Evolutionary conservation across 1,284 basidiomycete species (phyloP).

Genomic region (Porodaedalea pini): DNA sequence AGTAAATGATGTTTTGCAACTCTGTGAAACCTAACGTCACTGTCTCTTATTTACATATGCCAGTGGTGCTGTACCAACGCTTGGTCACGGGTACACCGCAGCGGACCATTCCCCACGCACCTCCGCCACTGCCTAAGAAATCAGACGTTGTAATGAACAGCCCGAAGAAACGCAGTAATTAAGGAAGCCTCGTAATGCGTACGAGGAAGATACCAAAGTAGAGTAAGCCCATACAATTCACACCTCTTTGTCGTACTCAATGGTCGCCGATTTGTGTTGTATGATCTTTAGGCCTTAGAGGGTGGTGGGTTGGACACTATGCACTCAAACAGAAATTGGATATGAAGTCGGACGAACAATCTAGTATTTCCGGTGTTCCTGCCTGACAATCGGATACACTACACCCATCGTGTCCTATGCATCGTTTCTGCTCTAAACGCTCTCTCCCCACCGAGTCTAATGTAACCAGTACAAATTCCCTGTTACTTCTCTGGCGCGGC

Average conservation of each 20-base stretch:
- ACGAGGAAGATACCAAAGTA: not conserved
- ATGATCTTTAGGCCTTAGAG: no score
- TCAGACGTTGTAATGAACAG: not conserved
- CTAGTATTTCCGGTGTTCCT: no score
- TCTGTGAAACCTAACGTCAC: not conserved
- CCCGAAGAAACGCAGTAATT: not conserved
- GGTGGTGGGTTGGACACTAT: no score
- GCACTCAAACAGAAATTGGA: no score
- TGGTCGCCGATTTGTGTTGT: not conserved
- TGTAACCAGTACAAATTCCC: not conserved
- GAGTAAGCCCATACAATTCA: not conserved
- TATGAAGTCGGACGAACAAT: no score
- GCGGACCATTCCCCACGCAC: constrained; percentile 26
- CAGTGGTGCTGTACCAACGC: constrained; percentile 66
- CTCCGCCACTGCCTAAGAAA: not conserved
- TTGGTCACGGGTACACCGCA: constrained; percentile 60
- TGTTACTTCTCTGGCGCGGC: constrained; percentile 25
- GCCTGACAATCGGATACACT: no score
- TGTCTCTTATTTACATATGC: not conserved
- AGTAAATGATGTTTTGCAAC: constrained; percentile 20
- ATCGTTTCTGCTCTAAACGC: not conserved
- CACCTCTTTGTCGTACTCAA: not conserved
- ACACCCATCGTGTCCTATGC: not conserved
- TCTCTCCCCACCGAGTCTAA: not conserved
- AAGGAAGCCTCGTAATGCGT: not conserved